Base-by-base conservation (phyloP, 228 moss, liverwort and hornwort genomes). In the Sphagnum fallax region DNA sequence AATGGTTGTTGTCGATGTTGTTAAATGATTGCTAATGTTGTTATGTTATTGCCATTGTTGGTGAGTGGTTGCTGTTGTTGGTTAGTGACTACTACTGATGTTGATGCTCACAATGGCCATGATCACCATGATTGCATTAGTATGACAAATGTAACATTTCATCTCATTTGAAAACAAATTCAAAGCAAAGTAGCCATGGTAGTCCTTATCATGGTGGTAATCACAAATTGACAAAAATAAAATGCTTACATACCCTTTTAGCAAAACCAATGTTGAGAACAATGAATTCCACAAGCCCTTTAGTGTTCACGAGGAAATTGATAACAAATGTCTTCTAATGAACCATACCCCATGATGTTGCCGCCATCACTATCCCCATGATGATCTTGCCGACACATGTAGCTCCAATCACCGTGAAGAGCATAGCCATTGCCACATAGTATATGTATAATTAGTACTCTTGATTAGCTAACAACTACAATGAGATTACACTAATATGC, bases 281-380 rank as follows among this genome's bases (percentile, higher is more conserved):
- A 47, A 93, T 83, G 48, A 93, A 77, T 68, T 93, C 93, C 69
- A 93, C 90, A 16, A 93, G 76, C 16, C 93, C 90, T 71, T 93
- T 93, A 48, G 89, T 85, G 52, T 81, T 90, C 93, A 93, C 89
- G 51, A 93, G 85, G 72, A 93, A 82, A 8, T 89, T 90, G 51
- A 93, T 72, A 58, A 78, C 72, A 7, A 82, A 18, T 16, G 87
- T 79, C 13, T 82, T 81, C 47, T 90, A 87, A 60, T 68, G 18
- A 49, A 71, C 77, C 68, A 89, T 68, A 52, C 82, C 73, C 70
- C 79, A 80, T 53, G 85, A 8, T 69, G 78, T 83, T 62, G 89
- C 77, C 50, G 82, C 83, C 15, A 85, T 47, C 4, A 82, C 63
- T 2, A 87, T 93, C 49, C 90, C 82, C 14, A 16, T 16, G 16